Evolutionary conservation across 2,329 filamentous ascomycete genomes (phyloP), one percentile per base, ranked within the genome.

Genomic region (Aspergillus latus): DNA sequence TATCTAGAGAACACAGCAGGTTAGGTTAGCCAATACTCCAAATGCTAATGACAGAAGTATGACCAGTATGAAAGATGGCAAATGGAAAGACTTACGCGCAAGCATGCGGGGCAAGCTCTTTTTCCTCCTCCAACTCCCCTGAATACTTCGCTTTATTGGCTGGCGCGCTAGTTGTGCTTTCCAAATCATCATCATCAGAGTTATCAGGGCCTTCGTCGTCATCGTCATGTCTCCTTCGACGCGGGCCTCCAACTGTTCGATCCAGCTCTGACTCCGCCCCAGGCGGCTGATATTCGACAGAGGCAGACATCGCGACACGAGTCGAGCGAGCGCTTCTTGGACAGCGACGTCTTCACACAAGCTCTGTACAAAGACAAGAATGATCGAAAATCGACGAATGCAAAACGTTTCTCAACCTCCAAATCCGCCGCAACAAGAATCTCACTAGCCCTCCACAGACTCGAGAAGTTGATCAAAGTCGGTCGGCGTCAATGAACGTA

Each of bases 91-190:
- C 89, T 78, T 86, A 96, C 87, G 92, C 90, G 88, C 93, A 99
- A 64, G 95, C 94, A 79, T 99, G 94, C 60, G 90, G 80, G 28
- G 94, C 94, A 52, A 97, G 84, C 74, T 96, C 91, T 69, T 92
- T 92, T 66, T 95, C 90, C 70, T 96, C 91, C 64, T 95, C 90
- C 8, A 81, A 69, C 65, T 80, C 78, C 59, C 73, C 75, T 51
- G 75, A 70, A 63, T 77, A 77, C 62, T 86, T 88, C 65, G 86
- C 87, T 72, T 88, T 80, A 47, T 88, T 89, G 63, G 91, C 90
- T 30, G 90, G 86, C 64, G 90, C 87, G 71, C 92, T 97, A 43
- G 89, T 88, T 70, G 96, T 79, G 68, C 85, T 88, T 70, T 88
- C 85, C 57, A 82, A 72, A 64, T 95, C 90, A 61, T 97, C 92